phyloP scores from a whole-genome alignment of 495 filamentous ascomycete species.

The Cladorrhinum samala region DNA sequence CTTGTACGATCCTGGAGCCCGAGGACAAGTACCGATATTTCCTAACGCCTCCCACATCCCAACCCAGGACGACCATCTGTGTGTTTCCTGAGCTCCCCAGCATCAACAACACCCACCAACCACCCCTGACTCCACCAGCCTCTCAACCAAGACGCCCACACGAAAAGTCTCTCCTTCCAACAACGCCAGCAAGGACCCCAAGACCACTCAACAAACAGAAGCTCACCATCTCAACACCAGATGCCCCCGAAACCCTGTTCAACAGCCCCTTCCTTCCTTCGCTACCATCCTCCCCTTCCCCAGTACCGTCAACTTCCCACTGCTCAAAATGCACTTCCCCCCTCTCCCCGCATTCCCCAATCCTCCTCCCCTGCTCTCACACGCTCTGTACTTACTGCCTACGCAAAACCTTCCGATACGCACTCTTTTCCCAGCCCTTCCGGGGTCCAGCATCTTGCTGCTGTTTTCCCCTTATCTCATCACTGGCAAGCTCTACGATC shows the following conservation, averaged over 20 bases:
- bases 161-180: not conserved
- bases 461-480: too few relatives aligned
- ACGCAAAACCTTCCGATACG: not conserved
- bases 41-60: not conserved
- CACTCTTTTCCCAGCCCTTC: constrained; percentile 8
- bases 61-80: not conserved
- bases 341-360: not conserved
- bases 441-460: constrained; percentile 3
- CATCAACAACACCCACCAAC: not conserved
- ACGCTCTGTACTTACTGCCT: constrained; percentile 1
- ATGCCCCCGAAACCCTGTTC: not conserved
- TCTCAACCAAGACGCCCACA: not conserved
- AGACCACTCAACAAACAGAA: not conserved
- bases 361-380: not conserved
- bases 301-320: not conserved
- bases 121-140: not conserved
- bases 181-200: too few relatives aligned
- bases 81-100: not conserved
- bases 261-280: not conserved
- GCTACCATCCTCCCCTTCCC: not conserved
- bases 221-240: too few relatives aligned
- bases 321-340: not conserved
- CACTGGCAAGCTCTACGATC: not conserved
- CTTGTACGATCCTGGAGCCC: not conserved
- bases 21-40: not conserved